Evolutionary conservation across 805 yeast genomes (phyloP), one percentile per base, ranked within the genome.

Genomic region (Cyberlindnera maritima): DNA sequence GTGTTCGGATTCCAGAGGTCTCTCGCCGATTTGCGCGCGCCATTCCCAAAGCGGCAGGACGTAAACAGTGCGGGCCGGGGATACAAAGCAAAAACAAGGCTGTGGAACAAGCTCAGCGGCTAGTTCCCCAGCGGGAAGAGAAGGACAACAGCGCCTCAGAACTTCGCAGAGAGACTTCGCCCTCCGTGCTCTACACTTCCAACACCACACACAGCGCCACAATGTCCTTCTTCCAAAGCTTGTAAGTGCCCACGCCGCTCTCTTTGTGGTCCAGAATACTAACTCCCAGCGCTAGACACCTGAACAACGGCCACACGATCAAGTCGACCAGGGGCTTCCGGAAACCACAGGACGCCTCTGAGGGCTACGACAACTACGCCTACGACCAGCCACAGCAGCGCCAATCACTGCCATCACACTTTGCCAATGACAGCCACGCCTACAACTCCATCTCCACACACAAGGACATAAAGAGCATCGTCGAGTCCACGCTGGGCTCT

Each of bases 401-500:
- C 23, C 47, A 25, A 19, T 48, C 51, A 26, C 43, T 45, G 19
- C 49, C 49, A 12, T 17, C 44, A 12, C 47, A 36, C 21, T 21
- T 44, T 38, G 43, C 26, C 33, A 41, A n/a, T 13, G 40, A 28
- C 21, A 23, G 19, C 43, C 41, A 36, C 26, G 48, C 41, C 36
- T 44, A 69, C 19, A 69, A 71, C n/a, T 62, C 74, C 9, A 72
- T 74, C 19, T 63, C 76, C 3, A 66, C 79, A 18, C 96, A 87
- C 61, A 80, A 75, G 58, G 94, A 87, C 60, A 79, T 94, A 47
- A 79, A 96, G 50, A 82, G 75, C 60, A 89, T 90, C 59, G 99
- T 97, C 0, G 98, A 92, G 63, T 90, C 95, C 37, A 92, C 99
- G 0, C 72, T 94, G 42, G 99, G 99, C 0, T 85, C 97, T 0